phyloP scores from a whole-genome alignment of 257 asterid genomes.

The Hygrophila difformis region DNA sequence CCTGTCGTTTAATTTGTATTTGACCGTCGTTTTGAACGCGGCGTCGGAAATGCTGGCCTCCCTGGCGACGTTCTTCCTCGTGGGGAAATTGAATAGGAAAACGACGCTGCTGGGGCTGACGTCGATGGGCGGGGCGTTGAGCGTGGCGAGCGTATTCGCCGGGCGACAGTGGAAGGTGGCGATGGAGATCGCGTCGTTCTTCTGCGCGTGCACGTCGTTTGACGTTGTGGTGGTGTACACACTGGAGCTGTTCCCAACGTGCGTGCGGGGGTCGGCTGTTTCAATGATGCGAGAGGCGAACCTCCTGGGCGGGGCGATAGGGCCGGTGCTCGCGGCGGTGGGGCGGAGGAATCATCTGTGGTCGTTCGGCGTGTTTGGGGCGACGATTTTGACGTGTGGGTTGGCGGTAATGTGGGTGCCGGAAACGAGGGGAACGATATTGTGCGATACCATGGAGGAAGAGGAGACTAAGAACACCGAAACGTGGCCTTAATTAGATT shows the following conservation, averaged over 20 bases:
- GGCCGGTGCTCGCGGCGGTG: conserved; percentile 21
- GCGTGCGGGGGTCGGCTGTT: conserved; percentile 28
- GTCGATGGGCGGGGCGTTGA: conserved; percentile 21
- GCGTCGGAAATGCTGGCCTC: conserved; percentile 26
- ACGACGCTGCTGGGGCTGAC: conserved; percentile 19
- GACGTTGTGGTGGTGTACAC: conserved; percentile 14
- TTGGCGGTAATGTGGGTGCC: conserved; percentile 17
- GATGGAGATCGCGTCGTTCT: conserved; percentile 17
- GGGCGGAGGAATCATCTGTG: conserved; percentile 11
- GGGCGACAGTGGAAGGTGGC: conserved; percentile 10
- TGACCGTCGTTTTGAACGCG: conserved; percentile 28
- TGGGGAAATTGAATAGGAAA: conserved; percentile 24
- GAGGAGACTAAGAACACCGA: conserved; percentile 16
- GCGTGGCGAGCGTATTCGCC: conserved; percentile 15
- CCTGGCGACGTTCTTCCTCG: conserved; percentile 15
- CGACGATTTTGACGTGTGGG: conserved; percentile 7
- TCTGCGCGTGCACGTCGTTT: conserved; percentile 11
- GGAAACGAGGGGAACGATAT: conserved; percentile 18
- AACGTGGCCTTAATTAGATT: neutral
- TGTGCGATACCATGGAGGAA: conserved; percentile 20
- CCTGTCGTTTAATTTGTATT: conserved; percentile 28
- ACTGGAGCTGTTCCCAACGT: conserved; percentile 28
- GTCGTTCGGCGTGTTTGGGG: conserved; percentile 22
- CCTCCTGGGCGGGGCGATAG: conserved; percentile 20
- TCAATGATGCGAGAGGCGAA: conserved; percentile 23